Evolutionary conservation across 75 land plant genomes (phyloP).

Genomic region (Larix kaempferi): DNA sequence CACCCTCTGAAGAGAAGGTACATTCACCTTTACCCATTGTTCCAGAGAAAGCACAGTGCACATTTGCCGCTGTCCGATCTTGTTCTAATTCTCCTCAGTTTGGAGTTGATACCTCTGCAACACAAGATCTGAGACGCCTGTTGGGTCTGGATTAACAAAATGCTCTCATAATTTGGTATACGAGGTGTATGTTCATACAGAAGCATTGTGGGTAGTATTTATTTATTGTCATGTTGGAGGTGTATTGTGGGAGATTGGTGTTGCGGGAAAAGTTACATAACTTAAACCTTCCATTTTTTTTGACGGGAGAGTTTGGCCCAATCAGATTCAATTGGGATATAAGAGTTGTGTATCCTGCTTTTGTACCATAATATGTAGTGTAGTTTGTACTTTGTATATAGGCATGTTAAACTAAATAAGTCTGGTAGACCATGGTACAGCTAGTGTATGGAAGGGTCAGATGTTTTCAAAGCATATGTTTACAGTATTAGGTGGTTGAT

Average conservation of each 20-base stretch:
- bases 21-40: neutral
- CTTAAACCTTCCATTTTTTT: slow-evolving; percentile 9
- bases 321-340: neutral
- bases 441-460: too few species aligned
- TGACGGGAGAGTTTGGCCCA: neutral
- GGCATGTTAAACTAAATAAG: neutral
- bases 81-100: neutral
- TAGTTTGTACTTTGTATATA: neutral
- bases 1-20: too few species aligned
- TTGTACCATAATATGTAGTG: neutral
- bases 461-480: too few species aligned
- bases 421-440: too few species aligned
- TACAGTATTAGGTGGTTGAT: too few species aligned
- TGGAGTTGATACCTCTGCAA: slow-evolving; percentile 22
- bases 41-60: slow-evolving; percentile 8
- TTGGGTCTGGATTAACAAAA: slow-evolving; percentile 40
- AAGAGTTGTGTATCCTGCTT: neutral
- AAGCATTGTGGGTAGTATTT: neutral
- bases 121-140: slow-evolving; percentile 55
- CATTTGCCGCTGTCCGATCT: too few species aligned
- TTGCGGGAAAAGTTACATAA: neutral
- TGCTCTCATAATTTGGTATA: neutral
- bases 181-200: neutral
- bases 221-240: neutral
- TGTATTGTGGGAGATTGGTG: neutral